These are phyloP conservation scores for Xerocomus amazonicus DNA, from an alignment of 1,284 basidiomycete genomes.

Conservation along the genomic window DNA sequence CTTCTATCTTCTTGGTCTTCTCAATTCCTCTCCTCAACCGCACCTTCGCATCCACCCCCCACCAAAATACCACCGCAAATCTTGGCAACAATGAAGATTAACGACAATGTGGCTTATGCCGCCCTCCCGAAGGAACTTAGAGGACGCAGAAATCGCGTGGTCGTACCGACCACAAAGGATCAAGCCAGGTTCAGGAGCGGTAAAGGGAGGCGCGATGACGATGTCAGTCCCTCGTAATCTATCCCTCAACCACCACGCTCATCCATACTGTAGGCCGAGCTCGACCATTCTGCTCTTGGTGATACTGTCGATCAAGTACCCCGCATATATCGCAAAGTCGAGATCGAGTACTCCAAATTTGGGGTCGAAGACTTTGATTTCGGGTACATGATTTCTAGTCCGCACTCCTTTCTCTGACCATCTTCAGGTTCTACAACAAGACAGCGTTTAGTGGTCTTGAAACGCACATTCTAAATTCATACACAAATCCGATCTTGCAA, in stretches of 20 bases:
- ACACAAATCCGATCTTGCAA: conserved; percentile 92
- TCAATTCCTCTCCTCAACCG: conserved; percentile 45
- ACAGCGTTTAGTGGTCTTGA: conserved; percentile 91
- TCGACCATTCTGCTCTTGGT: conserved; percentile 47
- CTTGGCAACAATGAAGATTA: conserved; percentile 74
- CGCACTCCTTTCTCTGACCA: not conserved
- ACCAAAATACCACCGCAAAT: conserved; percentile 79
- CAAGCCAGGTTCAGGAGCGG: conserved; percentile 83
- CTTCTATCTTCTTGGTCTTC: conserved; percentile 81
- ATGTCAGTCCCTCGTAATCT: conserved; percentile 15
- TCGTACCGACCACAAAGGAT: conserved; percentile 49
- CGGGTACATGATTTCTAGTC: conserved; percentile 48
- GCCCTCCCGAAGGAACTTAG: conserved; percentile 78
- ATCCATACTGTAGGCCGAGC: conserved; percentile 39
- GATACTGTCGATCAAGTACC: conserved; percentile 65
- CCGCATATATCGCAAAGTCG: conserved; percentile 84
- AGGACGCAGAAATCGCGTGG: conserved; percentile 75
- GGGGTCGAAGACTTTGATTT: conserved; percentile 99
- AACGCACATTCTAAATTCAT: conserved; percentile 96
- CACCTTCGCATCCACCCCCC: conserved; percentile 55
- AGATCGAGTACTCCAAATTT: conserved; percentile 98
- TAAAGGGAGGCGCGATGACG: conserved; percentile 48
- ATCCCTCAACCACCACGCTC: not conserved
- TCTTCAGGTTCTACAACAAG: conserved; percentile 83
- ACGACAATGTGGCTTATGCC: conserved; percentile 89